phyloP scores from a whole-genome alignment of 2,329 filamentous ascomycete species.

The Chaetomiaceae sp. region DNA sequence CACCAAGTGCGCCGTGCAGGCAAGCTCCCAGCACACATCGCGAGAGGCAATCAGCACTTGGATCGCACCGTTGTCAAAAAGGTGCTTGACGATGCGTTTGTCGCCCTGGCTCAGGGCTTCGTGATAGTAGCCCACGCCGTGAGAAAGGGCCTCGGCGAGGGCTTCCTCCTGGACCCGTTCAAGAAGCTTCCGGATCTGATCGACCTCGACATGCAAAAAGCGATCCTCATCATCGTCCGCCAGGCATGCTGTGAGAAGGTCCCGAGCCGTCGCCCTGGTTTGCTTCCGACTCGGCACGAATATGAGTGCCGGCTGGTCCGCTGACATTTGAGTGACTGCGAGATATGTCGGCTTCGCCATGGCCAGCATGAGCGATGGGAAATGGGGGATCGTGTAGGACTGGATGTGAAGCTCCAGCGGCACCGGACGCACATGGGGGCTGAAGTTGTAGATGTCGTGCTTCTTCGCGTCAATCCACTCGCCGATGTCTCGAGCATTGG shows the following conservation, averaged over 20 bases:
- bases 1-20: conserved; percentile 81
- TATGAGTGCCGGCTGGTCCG: conserved; percentile 81
- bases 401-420: conserved; percentile 92
- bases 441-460: conserved; percentile 99
- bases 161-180: conserved; percentile 79
- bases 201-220: conserved; percentile 78
- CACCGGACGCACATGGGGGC: conserved; percentile 79
- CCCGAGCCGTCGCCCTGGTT: conserved; percentile 76
- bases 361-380: conserved; percentile 95
- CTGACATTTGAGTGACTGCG: conserved; percentile 79
- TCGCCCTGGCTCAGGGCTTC: conserved; percentile 85
- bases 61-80: conserved; percentile 83
- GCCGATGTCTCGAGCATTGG: conserved; percentile 88
- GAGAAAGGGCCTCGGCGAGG: conserved; percentile 79
- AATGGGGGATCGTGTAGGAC: conserved; percentile 91
- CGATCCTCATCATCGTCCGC: conserved; percentile 89
- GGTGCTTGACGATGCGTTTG: conserved; percentile 86
- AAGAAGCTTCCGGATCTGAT: conserved; percentile 76
- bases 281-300: conserved; percentile 95
- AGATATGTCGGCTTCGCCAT: conserved; percentile 95
- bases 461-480: conserved; percentile 98
- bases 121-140: conserved; percentile 96
- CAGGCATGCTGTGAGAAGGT: conserved; percentile 79
- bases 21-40: conserved; percentile 94
- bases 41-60: conserved; percentile 72